Base-by-base conservation (phyloP, 805 yeast species). In the Groenewaldozyma tartarivorans region DNA sequence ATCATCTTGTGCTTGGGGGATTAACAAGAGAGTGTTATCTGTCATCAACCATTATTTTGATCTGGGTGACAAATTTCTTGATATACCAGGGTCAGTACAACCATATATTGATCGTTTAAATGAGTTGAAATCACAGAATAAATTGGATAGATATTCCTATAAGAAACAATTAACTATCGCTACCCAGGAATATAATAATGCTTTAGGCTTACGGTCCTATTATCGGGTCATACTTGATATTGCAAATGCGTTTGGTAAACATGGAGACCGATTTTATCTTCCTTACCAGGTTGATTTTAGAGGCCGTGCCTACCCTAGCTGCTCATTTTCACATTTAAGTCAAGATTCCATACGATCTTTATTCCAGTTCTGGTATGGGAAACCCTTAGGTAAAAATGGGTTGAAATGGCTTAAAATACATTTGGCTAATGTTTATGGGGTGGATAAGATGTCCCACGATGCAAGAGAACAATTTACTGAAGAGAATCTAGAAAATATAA, bases 1-100 rank as follows among this genome's bases (percentile, higher is more conserved):
- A 39, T 96, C 96, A 4, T 63, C 69, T 29, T 82, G 96, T 2
- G 72, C 95, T 0, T 90, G 98, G 98, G 81, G 95, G 1, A 79
- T 92, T 22, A 90, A 90, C 57, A 72, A 76, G 37, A 66, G 64
- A 20, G 66, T 92, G 4, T 77, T 85, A 46, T 69, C 75, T 22
- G 71, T 84, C 2, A 71, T 92, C 51, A 74, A 84, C 2, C 64
- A 76, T 43, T 75, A 80, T 43, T 90, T 97, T 97, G 88, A 88
- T 56, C 67, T 79, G 0, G 95, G 94, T 4, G 69, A 80, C 46
- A 68, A 67, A 47, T 75, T 84, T 61, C 59, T 79, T 56, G 79
- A 85, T 53, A 74, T 90, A 52, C 67, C 75, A 15, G 56, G 48
- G 13, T 9, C 11, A 9, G 29, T 9, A 13, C 11, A 24, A 13